Evolutionary conservation across 1,284 basidiomycete genomes (phyloP), one percentile per base, ranked within the genome.

Genomic region (Peniophora sp.): DNA sequence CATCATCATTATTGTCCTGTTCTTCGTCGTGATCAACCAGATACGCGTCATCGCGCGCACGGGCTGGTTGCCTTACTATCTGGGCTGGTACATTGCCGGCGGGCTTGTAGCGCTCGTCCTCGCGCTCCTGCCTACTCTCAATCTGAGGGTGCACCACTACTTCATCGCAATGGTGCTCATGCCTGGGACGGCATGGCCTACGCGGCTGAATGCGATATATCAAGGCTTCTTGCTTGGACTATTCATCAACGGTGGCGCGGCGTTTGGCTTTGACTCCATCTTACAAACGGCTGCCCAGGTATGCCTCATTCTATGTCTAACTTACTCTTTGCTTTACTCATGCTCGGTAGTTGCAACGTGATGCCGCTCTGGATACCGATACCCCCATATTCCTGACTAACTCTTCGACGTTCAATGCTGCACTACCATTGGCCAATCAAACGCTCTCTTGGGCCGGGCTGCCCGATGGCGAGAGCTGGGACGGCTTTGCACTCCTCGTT

Each of bases 201-300:
- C 90, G 17, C 74, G 89, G 34, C 69, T 86, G 22, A 89, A 84
- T 5, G 82, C 87, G 0, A 75, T 92, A 44, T 86, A 86, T 62
- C 86, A 91, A 65, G 89, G 85, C 1, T 84, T 93, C 59, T 66
- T 92, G 9, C 71, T 93, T 32, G 92, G 92, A 11, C 77, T 93
- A 69, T 93, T 92, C 66, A 63, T 89, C 49, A 86, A 89, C 58
- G 89, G 83, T 5, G 79, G 78, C 11, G 85, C 85, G 12, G 84
- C 85, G 3, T 92, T 83, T 67, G 88, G 85, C 2, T 85, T 90
- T 59, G 89, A 81, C 58, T 84, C 87, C 1, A 84, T 95, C 48
- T 62, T 95, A 45, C 82, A 95, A 64, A 92, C 91, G 2, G 68
- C 75, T 5, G 78, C 70, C n/a, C 81, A 85, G 59, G 87, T 88